These are phyloP conservation scores for Fomitopsis serialis DNA, from an alignment of 768 basidiomycete genomes.

Conservation along the genomic window DNA sequence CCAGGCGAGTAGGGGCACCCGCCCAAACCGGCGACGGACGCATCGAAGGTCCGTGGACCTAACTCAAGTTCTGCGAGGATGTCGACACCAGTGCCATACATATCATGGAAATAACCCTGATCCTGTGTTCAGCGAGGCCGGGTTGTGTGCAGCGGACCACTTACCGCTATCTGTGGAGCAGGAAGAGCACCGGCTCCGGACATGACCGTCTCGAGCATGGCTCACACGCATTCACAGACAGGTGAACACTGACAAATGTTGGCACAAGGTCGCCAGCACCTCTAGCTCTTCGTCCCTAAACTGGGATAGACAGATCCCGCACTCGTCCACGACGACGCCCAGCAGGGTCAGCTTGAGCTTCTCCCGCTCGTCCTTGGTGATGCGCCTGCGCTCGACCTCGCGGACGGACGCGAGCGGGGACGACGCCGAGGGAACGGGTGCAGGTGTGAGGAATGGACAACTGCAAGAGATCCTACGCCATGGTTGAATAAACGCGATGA, in stretches of 20 bases:
- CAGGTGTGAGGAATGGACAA: slow-evolving; percentile 59
- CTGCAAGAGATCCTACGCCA: slow-evolving; percentile 46
- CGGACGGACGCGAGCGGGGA: slow-evolving; percentile 3
- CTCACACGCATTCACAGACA: too few relatives aligned
- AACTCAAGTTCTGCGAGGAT: slow-evolving; percentile 63
- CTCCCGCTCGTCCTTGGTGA: slow-evolving; percentile 57
- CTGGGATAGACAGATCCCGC: slow-evolving; percentile 68
- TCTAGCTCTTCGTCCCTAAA: slow-evolving; percentile 57
- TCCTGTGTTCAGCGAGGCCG: not conserved
- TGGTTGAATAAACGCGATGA: not conserved
- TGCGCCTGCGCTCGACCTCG: slow-evolving; percentile 53
- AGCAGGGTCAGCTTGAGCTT: slow-evolving; percentile 67
- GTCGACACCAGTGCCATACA: slow-evolving; percentile 81
- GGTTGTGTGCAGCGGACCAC: not conserved
- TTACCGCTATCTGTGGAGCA: slow-evolving; percentile 32
- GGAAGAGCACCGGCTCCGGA: slow-evolving; percentile 51
- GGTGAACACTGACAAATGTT: slow-evolving; percentile 47
- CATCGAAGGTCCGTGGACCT: slow-evolving; percentile 79
- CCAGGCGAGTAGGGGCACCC: slow-evolving; percentile 97
- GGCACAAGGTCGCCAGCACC: slow-evolving; percentile 51
- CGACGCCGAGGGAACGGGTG: slow-evolving; percentile 28
- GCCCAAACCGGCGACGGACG: slow-evolving; percentile 84
- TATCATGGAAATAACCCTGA: slow-evolving; percentile 74
- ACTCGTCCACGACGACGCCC: slow-evolving; percentile 60
- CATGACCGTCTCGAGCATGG: slow-evolving; percentile 69